These are phyloP conservation scores for Apiotrichum akiyoshidainum DNA, from an alignment of 1,284 basidiomycete species.

Conservation along the genomic window DNA sequence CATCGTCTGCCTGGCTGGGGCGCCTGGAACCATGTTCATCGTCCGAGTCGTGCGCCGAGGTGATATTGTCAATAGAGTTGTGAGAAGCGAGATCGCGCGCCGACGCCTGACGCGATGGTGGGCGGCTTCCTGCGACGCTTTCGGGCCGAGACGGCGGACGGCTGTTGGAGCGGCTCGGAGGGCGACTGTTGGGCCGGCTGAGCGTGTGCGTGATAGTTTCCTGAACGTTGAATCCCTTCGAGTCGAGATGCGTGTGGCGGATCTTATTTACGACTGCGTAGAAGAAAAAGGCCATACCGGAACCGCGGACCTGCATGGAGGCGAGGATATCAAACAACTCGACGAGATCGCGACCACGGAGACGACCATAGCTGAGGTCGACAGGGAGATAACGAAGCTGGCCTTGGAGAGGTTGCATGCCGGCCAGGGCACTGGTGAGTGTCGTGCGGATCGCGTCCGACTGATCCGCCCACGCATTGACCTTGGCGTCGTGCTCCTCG, in stretches of 20 bases:
- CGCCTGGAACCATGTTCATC: not conserved
- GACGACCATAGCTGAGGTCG: conserved; percentile 45
- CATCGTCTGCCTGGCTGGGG: not conserved
- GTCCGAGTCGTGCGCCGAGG: conserved; percentile 1
- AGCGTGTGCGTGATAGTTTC: not conserved
- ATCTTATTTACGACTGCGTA: conserved; percentile 46
- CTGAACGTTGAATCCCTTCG: conserved; percentile 32
- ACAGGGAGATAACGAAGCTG: conserved; percentile 44
- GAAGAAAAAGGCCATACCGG: conserved; percentile 49
- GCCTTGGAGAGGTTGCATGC: conserved; percentile 39
- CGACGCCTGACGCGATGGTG: conserved; percentile 28
- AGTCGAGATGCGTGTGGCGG: conserved; percentile 45
- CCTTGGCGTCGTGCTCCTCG: conserved; percentile 11
- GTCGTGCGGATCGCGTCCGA: conserved; percentile 34
- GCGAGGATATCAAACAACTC: conserved; percentile 40
- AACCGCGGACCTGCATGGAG: conserved; percentile 42
- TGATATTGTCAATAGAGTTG: not conserved
- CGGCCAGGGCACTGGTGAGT: conserved; percentile 35
- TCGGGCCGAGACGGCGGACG: not conserved
- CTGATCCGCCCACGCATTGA: conserved; percentile 37
- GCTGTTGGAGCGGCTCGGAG: not conserved
- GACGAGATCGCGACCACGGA: conserved; percentile 40
- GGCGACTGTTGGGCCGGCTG: not conserved
- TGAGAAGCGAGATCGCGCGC: conserved; percentile 3
- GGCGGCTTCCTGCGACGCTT: conserved; percentile 14